Conservation (phyloP, 257 asterid species). For the Solanum rostratum region DNA sequence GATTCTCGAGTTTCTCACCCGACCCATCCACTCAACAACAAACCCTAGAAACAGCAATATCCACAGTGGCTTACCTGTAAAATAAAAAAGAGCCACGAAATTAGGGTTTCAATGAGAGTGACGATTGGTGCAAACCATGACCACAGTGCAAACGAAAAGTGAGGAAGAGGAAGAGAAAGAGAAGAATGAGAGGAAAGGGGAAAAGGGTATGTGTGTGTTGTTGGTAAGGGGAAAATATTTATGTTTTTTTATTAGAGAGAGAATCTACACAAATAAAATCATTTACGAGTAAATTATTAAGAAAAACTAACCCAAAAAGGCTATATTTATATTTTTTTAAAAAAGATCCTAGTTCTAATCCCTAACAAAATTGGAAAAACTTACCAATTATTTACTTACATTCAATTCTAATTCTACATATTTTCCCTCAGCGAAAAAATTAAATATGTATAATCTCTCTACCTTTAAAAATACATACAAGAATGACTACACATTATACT, state of each 20-base stretch:
- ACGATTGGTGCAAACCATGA: constrained; percentile 1
- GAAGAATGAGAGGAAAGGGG: background rate
- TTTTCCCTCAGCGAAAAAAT: too few species aligned
- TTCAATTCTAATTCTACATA: too few species aligned
- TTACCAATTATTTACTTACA: background rate
- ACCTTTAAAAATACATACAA: background rate
- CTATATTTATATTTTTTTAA: background rate
- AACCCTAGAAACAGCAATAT: background rate
- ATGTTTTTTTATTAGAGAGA: background rate
- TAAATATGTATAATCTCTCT: too few species aligned
- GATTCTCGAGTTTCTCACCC: background rate
- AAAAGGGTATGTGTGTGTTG: background rate
- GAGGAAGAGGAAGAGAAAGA: background rate
- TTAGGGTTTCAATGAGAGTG: constrained; percentile 10
- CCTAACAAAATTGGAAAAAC: background rate
- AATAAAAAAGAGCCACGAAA: background rate
- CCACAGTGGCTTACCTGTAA: background rate
- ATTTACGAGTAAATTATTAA: background rate
- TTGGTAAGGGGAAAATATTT: background rate
- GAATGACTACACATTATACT: too few species aligned
- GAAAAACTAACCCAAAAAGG: background rate
- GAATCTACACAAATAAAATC: background rate
- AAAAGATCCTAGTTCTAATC: background rate
- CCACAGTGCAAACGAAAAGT: background rate
- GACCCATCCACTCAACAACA: background rate